A percentile compares a stretch with the other conserved stretches of the same genome.
phyloP scores from a whole-genome alignment of 495 filamentous ascomycete genomes.

The Clavariopsis aquatica region DNA sequence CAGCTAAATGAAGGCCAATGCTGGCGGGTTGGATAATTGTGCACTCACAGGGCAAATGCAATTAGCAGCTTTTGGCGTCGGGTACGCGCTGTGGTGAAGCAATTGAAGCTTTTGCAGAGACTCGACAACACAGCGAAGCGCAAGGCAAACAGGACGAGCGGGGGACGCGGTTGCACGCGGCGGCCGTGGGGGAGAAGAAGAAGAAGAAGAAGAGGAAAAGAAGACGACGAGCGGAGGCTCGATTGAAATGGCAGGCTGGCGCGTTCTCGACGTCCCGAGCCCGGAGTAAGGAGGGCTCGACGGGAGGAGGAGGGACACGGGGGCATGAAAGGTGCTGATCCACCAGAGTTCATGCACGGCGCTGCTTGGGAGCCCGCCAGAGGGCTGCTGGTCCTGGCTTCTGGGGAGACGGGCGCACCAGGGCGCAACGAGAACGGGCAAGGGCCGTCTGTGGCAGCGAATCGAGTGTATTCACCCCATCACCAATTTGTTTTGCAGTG shows the following conservation, averaged over 20 bases:
- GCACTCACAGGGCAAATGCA: conserved; percentile 13
- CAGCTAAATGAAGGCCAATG: background rate
- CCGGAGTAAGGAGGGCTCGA: conserved; percentile 6
- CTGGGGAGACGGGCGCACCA: conserved; percentile 20
- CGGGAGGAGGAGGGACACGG: conserved; percentile 13
- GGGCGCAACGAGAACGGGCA: conserved; percentile 8
- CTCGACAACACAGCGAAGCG: background rate
- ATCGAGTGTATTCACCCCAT: conserved; percentile 28
- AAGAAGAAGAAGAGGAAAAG: background rate
- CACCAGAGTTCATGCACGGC: conserved; percentile 29
- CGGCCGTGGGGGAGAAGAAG: background rate
- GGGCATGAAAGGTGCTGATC: conserved; percentile 28
- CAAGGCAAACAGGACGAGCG: background rate
- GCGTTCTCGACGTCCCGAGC: conserved; percentile 20
- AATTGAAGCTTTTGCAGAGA: conserved; percentile 19
- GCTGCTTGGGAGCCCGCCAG: conserved; percentile 9
- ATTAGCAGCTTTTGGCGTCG: background rate
- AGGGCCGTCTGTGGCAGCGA: conserved; percentile 3
- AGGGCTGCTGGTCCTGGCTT: conserved; percentile 19
- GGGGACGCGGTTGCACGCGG: background rate
- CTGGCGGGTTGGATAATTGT: background rate
- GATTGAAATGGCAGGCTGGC: conserved; percentile 19
- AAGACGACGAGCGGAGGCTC: conserved; percentile 10
- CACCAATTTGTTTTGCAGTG: conserved; percentile 34
- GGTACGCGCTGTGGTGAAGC: conserved; percentile 14